Percentiles rank a stretch among this genome's conserved stretches.
Evolutionary conservation across 108 stramenopile species (phyloP).

Genomic region (Nitzschia sp.): DNA sequence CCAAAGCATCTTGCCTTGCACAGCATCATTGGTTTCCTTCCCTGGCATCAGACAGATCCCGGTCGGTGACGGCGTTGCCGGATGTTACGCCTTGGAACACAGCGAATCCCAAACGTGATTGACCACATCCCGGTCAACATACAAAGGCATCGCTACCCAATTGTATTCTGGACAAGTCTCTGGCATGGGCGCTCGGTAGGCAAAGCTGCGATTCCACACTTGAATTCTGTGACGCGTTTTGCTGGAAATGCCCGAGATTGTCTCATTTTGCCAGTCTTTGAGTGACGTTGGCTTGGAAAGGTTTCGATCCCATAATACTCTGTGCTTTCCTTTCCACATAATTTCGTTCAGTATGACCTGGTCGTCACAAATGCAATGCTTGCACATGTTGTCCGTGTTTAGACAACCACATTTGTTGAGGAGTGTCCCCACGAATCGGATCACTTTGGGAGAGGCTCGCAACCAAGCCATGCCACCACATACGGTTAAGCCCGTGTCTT

Average conservation of each 20-base stretch:
- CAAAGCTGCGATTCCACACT: constrained; percentile 56
- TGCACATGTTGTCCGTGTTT: not conserved
- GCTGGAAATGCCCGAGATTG: constrained; percentile 35
- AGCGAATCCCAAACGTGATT: constrained; percentile 13
- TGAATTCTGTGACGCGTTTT: constrained; percentile 43
- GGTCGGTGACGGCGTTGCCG: constrained; percentile 25
- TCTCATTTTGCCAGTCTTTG: constrained; percentile 24
- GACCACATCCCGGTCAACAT: constrained; percentile 19
- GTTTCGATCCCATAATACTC: constrained; percentile 20
- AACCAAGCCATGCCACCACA: constrained; percentile 53
- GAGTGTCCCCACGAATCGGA: constrained; percentile 36
- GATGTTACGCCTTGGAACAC: not conserved
- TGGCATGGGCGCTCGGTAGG: constrained; percentile 42
- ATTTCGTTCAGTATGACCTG: constrained; percentile 47
- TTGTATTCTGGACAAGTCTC: constrained; percentile 39
- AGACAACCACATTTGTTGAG: constrained; percentile 33
- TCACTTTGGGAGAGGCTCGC: constrained; percentile 26
- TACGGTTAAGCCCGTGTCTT: constrained; percentile 41
- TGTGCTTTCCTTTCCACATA: constrained; percentile 35
- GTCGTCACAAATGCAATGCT: constrained; percentile 48
- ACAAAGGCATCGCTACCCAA: constrained; percentile 57
- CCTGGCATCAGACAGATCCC: constrained; percentile 37
- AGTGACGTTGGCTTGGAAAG: not conserved
- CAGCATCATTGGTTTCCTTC: constrained; percentile 51
- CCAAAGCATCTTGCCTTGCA: too few species aligned